Percentiles rank a stretch among this genome's conserved stretches.
Conservation (phyloP, 495 filamentous ascomycete genomes). For the Penicillium crystallinum region DNA sequence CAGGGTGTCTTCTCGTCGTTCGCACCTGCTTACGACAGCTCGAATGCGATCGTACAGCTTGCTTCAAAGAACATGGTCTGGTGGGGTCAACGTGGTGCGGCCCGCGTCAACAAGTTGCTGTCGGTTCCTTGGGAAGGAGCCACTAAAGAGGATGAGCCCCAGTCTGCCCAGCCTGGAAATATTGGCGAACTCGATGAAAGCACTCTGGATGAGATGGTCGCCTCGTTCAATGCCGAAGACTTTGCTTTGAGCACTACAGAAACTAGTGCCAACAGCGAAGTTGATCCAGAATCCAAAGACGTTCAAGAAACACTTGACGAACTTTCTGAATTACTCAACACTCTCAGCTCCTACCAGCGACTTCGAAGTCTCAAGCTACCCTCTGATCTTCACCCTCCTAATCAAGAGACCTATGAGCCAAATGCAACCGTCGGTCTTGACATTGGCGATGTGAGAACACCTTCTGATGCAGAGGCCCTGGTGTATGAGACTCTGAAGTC, state of each 20-base stretch:
- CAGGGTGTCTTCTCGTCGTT: slow-evolving; percentile 83
- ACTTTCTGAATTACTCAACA: slow-evolving; percentile 78
- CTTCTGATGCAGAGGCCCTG: slow-evolving; percentile 59
- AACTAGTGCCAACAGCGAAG: slow-evolving; percentile 39
- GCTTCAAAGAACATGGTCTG: slow-evolving; percentile 72
- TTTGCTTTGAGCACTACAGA: slow-evolving; percentile 26
- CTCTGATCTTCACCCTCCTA: slow-evolving; percentile 12
- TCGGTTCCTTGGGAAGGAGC: slow-evolving; percentile 39
- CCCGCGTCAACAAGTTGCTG: slow-evolving; percentile 49
- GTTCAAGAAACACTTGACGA: slow-evolving; percentile 69
- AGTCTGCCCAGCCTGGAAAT: slow-evolving; percentile 41
- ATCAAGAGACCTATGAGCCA: slow-evolving; percentile 38
- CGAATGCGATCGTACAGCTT: slow-evolving; percentile 64
- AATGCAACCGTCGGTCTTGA: slow-evolving; percentile 29
- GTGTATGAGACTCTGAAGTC: slow-evolving; percentile 72
- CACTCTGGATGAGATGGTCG: slow-evolving; percentile 47
- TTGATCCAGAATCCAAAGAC: slow-evolving; percentile 50
- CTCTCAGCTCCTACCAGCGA: slow-evolving; percentile 78
- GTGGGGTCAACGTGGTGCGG: slow-evolving; percentile 75
- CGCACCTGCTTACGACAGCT: slow-evolving; percentile 77
- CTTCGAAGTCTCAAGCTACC: slow-evolving; percentile 63
- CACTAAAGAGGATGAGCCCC: slow-evolving; percentile 17
- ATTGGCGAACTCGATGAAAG: slow-evolving; percentile 45
- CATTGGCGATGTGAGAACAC: slow-evolving; percentile 42
- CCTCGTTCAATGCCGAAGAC: slow-evolving; percentile 41